A percentile compares a stretch with the other conserved stretches of the same genome.
Conservation (phyloP, 495 filamentous ascomycete genomes). For the Lophiostoma macrostomum region DNA sequence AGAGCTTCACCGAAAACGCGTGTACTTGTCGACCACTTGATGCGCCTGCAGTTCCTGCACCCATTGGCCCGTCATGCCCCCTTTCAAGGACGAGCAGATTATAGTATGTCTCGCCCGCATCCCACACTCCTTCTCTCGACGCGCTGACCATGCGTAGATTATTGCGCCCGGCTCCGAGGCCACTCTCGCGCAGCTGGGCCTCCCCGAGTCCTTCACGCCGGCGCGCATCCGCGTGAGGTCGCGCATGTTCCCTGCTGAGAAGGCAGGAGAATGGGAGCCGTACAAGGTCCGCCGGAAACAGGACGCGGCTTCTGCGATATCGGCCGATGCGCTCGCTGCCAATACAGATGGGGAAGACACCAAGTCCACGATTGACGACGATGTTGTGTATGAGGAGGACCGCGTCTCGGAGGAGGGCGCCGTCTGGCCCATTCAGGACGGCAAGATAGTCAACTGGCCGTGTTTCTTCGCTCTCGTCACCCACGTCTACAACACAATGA, state of each 20-base stretch:
- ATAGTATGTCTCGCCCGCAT: slow-evolving; percentile 49
- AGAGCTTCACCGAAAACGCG: too few species aligned
- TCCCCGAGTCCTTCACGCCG: slow-evolving; percentile 86
- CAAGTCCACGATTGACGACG: slow-evolving; percentile 40
- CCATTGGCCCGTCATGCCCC: slow-evolving; percentile 53
- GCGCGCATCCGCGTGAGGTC: slow-evolving; percentile 77
- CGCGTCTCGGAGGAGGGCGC: slow-evolving; percentile 82
- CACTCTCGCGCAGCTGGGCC: slow-evolving; percentile 89
- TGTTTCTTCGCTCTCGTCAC: slow-evolving; percentile 88
- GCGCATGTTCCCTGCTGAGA: slow-evolving; percentile 87
- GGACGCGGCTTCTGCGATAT: slow-evolving; percentile 12
- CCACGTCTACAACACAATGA: slow-evolving; percentile 82
- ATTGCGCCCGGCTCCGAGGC: slow-evolving; percentile 93
- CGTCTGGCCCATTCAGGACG: slow-evolving; percentile 78
- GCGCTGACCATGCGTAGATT: slow-evolving; percentile 51
- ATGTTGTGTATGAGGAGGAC: slow-evolving; percentile 73
- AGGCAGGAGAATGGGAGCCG: slow-evolving; percentile 76
- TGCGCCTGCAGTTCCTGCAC: slow-evolving; percentile 9
- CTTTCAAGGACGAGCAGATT: slow-evolving; percentile 75
- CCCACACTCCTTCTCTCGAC: background rate
- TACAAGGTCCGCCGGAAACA: slow-evolving; percentile 70
- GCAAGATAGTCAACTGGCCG: slow-evolving; percentile 81
- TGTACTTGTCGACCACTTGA: too few species aligned
- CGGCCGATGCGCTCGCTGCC: background rate
- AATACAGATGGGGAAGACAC: slow-evolving; percentile 30